These are phyloP conservation scores for Candida glucosophila DNA, from an alignment of 1,139 yeast species.

Conservation along the genomic window DNA sequence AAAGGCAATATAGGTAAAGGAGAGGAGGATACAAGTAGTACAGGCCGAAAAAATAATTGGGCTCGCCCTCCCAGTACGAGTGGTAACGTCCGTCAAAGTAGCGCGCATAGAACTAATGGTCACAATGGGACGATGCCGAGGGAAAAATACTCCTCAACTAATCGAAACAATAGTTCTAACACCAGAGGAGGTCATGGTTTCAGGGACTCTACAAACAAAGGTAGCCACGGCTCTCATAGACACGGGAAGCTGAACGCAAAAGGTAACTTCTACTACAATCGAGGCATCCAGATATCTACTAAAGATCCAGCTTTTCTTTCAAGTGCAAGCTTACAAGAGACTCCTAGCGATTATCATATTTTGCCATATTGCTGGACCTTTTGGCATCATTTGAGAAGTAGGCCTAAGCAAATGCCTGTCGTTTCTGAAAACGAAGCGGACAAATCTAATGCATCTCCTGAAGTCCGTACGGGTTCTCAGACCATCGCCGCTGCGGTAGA, in stretches of 20 bases:
- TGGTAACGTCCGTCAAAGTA: conserved; percentile 3
- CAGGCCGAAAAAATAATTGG: not conserved
- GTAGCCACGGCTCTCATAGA: no score
- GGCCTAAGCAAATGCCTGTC: conserved; percentile 12
- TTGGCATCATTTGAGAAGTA: conserved; percentile 37
- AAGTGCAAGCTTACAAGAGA: conserved; percentile 18
- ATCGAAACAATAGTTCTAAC: no score
- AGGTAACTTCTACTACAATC: no score
- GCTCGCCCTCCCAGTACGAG: conserved; percentile 1
- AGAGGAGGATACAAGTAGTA: conserved; percentile 1
- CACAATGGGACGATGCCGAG: no score
- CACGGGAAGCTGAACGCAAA: no score
- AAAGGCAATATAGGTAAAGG: conserved; percentile 8
- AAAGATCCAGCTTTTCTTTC: conserved; percentile 30
- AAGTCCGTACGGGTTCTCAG: conserved; percentile 9
- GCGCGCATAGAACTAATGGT: conserved; percentile 3
- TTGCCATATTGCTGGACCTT: conserved; percentile 43
- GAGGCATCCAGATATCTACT: conserved; percentile 26
- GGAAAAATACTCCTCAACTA: no score
- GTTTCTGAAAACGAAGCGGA: conserved; percentile 10
- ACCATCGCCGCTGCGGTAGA: conserved; percentile 21
- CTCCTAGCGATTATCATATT: conserved; percentile 27
- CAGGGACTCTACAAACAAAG: no score
- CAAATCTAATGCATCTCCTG: conserved; percentile 2
- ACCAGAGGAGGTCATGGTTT: no score